These are phyloP conservation scores for Cinchona pubescens DNA, from an alignment of 257 asterid species.

Conservation along the genomic window DNA sequence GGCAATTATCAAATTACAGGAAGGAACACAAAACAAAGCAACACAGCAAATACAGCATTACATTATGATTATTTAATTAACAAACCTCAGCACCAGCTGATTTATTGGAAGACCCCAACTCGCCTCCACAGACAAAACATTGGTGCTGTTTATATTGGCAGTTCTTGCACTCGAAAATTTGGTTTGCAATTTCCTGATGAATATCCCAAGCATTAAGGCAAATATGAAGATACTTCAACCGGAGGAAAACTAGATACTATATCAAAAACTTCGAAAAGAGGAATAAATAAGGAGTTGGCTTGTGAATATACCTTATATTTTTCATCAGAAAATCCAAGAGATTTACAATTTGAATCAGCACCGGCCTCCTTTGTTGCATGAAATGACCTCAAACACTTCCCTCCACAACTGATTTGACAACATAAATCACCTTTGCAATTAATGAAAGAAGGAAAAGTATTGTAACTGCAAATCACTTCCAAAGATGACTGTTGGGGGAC, in stretches of 20 bases:
- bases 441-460: not conserved
- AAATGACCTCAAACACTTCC: constrained; percentile 89
- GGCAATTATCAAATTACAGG: not conserved
- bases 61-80: not conserved
- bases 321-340: constrained; percentile 55
- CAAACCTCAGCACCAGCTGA: constrained; percentile 73
- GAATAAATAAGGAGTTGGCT: not conserved
- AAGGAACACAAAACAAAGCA: not conserved
- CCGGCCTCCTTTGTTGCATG: constrained; percentile 69
- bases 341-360: constrained; percentile 50
- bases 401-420: constrained; percentile 60
- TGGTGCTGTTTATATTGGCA: constrained; percentile 70
- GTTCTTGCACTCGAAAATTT: constrained; percentile 63
- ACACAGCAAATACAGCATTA: not conserved
- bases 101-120: constrained; percentile 85
- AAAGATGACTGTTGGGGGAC: not conserved
- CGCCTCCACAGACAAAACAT: constrained; percentile 82
- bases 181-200: constrained; percentile 13
- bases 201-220: not conserved
- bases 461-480: not conserved
- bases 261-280: not conserved
- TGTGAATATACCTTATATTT: constrained; percentile 47
- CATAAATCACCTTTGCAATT: not conserved
- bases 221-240: not conserved
- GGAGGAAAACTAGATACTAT: not conserved